Evolutionary conservation across 106 monocot genomes (phyloP), one percentile per base, ranked within the genome.

Genomic region (Phalaenopsis equestris): DNA sequence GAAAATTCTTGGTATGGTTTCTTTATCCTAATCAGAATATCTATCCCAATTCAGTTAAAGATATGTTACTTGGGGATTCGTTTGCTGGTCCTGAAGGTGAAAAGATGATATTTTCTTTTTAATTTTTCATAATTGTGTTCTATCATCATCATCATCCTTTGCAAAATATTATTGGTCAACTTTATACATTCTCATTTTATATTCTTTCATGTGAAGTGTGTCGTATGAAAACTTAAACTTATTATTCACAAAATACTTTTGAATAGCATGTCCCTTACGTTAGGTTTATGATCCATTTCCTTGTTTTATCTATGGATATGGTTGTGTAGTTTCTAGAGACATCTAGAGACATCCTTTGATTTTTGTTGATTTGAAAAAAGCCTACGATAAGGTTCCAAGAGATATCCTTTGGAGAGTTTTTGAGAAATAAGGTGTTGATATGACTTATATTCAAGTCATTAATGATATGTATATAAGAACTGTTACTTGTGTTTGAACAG

Each of bases 11-110:
- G 82, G 86, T 94, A 42, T 94, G 89, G 87, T 83, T 98, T 76
- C 82, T 98, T 14, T 98, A 98, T 87, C 97, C 97, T 49, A 92
- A 89, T 78, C 87, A 85, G 80, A 92, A 82, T 84, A 67, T 83
- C 55, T 61, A 79, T 80, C 83, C 92, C 16, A 87, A 81, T 72
- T 89, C 86, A 65, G 81, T 92, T 81, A 83, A 84, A 75, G 94
- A 98, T 82, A 79, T 92, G 57, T 37, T 83, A 48, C 82, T 87
- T 80, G 73, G 83, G 47, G 55, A 64, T 21, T 75, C 77, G 37
- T n/a, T 68, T 74, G 42, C 76, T 21, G 70, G 19, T 45, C 21
- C 75, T 77, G 79, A 82, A 82, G 80, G 72, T 78, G 85, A 81
- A 79, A 23, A n/a, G 52, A 41, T 58, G 85, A 90, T 90, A 89